A percentile compares a stretch with the other conserved stretches of the same genome.
Conservation (phyloP, 768 basidiomycete genomes). For the Suillus ampliporus region DNA sequence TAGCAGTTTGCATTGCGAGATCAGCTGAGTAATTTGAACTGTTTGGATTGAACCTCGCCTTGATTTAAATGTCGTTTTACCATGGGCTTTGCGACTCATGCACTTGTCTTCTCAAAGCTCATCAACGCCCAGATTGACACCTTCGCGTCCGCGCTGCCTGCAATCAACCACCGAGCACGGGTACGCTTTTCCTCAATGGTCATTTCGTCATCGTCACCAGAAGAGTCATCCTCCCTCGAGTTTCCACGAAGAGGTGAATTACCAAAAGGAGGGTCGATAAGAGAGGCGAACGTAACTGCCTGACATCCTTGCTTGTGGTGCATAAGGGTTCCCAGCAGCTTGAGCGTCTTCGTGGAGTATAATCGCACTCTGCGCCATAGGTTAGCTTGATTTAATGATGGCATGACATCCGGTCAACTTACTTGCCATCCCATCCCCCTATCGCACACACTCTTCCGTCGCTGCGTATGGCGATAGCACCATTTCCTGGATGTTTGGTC, state of each 20-base stretch:
- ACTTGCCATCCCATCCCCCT: slow-evolving; percentile 96
- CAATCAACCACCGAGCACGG: slow-evolving; percentile 65
- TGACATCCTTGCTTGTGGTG: slow-evolving; percentile 86
- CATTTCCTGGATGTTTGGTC: slow-evolving; percentile 83
- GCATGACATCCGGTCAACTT: slow-evolving; percentile 35
- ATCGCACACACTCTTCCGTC: slow-evolving; percentile 83
- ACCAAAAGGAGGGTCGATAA: slow-evolving; percentile 8
- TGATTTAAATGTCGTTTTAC: not conserved
- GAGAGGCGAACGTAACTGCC: slow-evolving; percentile 69
- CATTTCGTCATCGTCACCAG: slow-evolving; percentile 57
- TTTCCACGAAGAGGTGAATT: slow-evolving; percentile 17
- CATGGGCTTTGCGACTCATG: not conserved
- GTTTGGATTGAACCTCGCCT: not conserved
- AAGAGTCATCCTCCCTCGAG: slow-evolving; percentile 40
- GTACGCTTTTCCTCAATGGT: slow-evolving; percentile 47
- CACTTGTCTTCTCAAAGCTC: slow-evolving; percentile 45
- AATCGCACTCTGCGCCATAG: slow-evolving; percentile 66
- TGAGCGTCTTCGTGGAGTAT: slow-evolving; percentile 81
- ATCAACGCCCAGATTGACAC: slow-evolving; percentile 76
- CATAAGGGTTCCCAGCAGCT: slow-evolving; percentile 79
- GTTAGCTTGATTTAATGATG: not conserved
- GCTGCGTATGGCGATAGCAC: slow-evolving; percentile 69
- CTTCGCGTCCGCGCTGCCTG: slow-evolving; percentile 69
- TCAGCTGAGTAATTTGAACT: not conserved
- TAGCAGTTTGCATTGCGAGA: too few relatives aligned